A percentile compares a stretch with the other conserved stretches of the same genome.
Evolutionary conservation across 1,284 basidiomycete species (phyloP).

Genomic region (Sanghuangporus baumii): DNA sequence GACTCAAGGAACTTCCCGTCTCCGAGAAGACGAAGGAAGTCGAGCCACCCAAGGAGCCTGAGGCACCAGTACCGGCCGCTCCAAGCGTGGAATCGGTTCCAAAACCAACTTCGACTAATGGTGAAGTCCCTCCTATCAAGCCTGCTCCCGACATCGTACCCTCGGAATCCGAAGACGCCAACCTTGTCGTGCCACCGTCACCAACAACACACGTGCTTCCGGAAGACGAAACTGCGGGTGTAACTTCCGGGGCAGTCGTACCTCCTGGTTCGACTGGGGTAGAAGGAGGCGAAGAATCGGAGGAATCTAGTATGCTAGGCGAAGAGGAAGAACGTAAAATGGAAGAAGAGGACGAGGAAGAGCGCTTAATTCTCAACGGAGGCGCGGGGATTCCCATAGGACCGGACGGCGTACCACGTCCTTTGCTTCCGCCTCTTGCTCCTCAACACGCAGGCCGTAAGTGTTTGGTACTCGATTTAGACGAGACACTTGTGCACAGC

Average conservation of each 20-base stretch:
- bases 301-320: conserved; percentile 38
- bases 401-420: conserved; percentile 80
- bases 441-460: conserved; percentile 78
- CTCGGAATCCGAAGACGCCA: conserved; percentile 25
- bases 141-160: conserved; percentile 19
- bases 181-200: conserved; percentile 49
- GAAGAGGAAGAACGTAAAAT: conserved; percentile 45
- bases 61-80: conserved; percentile 10
- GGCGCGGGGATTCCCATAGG: conserved; percentile 81
- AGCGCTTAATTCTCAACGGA: conserved; percentile 71
- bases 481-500: conserved; percentile 93
- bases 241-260: conserved; percentile 65
- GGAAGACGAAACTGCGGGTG: conserved; percentile 53
- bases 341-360: conserved; percentile 69
- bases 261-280: conserved; percentile 63
- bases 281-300: conserved; percentile 39
- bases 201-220: conserved; percentile 39
- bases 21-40: conserved; percentile 19
- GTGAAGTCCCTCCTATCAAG: conserved; percentile 13
- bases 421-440: conserved; percentile 75
- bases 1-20: conserved; percentile 3
- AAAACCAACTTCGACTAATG: background rate
- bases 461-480: conserved; percentile 91
- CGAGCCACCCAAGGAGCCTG: conserved; percentile 14
- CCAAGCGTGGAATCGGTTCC: conserved; percentile 10